Percentiles rank a stretch among this genome's conserved stretches.
These are phyloP conservation scores for Phellopilus nigrolimitatus DNA, from an alignment of 1,284 basidiomycete species.

Conservation along the genomic window DNA sequence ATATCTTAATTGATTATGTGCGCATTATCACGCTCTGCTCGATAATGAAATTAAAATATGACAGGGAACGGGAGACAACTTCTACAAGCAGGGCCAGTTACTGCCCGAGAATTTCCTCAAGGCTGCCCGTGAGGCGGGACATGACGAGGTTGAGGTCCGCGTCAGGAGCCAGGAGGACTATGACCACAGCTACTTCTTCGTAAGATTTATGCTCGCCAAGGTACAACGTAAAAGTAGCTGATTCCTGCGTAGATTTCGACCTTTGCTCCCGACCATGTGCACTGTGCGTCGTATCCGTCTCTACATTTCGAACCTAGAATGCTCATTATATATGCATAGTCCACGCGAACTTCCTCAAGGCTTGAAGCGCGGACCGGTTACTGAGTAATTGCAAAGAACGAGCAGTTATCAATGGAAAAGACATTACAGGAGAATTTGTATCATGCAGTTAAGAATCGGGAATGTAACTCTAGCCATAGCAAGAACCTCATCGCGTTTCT, in stretches of 20 bases:
- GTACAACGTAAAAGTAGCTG: background rate
- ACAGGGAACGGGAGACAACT: constrained; percentile 82
- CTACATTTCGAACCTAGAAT: background rate
- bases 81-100: constrained; percentile 82
- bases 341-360: constrained; percentile 74
- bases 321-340: constrained; percentile 39
- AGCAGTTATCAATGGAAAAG: constrained; percentile 4
- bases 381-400: background rate
- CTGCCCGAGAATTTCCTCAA: constrained; percentile 85
- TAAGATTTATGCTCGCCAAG: constrained; percentile 38
- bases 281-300: constrained; percentile 38
- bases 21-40: constrained; percentile 25
- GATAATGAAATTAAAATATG: background rate
- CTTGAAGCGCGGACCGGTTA: constrained; percentile 31
- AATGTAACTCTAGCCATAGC: background rate
- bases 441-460: constrained; percentile 6
- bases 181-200: constrained; percentile 93
- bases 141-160: constrained; percentile 71
- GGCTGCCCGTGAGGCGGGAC: constrained; percentile 69
- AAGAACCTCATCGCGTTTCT: background rate
- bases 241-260: constrained; percentile 51
- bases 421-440: constrained; percentile 15
- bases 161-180: constrained; percentile 85
- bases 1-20: constrained; percentile 84
- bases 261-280: constrained; percentile 49